Evolutionary conservation across 225 moss, liverwort and hornwort species (phyloP).

Genomic region (Pleurozium schreberi): DNA sequence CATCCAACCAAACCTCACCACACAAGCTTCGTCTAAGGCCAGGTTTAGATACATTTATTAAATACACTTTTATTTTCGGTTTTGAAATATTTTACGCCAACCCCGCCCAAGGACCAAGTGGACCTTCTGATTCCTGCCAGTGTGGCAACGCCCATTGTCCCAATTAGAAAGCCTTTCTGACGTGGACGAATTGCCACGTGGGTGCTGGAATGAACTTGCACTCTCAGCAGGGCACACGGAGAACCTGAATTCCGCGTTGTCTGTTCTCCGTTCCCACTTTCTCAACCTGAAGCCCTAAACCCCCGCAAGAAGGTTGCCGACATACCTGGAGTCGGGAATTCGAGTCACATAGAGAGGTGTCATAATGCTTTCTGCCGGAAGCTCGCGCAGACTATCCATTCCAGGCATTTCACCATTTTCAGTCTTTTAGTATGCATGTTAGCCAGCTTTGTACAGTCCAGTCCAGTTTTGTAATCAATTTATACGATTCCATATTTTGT

Average conservation of each 20-base stretch:
- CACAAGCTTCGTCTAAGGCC: too few relatives aligned
- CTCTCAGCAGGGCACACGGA: not conserved
- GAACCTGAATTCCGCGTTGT: not conserved
- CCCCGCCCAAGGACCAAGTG: too few relatives aligned
- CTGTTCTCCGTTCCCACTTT: not conserved
- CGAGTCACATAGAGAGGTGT: not conserved
- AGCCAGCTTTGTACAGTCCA: constrained; percentile 5
- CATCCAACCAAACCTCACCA: not conserved
- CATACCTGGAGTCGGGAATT: not conserved
- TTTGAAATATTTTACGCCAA: too few relatives aligned
- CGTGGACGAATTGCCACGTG: not conserved
- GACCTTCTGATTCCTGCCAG: not conserved
- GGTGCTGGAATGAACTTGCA: not conserved
- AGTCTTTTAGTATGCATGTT: not conserved
- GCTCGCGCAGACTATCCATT: not conserved
- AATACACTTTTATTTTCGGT: too few relatives aligned
- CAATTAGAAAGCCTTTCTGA: not conserved
- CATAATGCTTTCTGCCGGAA: not conserved
- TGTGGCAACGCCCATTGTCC: not conserved
- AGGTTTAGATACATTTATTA: too few relatives aligned
- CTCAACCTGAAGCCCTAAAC: not conserved
- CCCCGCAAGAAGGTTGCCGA: not conserved
- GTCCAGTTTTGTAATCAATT: not conserved
- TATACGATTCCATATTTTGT: not conserved
- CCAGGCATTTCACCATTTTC: not conserved